phyloP scores from a whole-genome alignment of 768 basidiomycete genomes.

The Piloderma croceum region DNA sequence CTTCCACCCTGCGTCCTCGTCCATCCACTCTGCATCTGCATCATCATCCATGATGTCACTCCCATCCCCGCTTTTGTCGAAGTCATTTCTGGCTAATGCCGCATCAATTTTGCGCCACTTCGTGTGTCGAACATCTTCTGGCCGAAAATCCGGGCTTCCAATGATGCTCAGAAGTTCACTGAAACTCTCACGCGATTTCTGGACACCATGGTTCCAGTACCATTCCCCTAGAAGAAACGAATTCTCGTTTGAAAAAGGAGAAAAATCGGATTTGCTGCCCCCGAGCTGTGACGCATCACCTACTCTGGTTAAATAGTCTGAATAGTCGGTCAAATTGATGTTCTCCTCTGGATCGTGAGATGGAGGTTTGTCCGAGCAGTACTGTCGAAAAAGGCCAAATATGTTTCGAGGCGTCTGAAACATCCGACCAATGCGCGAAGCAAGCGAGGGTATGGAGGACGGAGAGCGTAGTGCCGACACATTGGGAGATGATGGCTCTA shows the following conservation, averaged over 20 bases:
- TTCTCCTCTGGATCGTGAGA: no score
- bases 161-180: slow-evolving; percentile 11
- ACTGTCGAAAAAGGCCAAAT: no score
- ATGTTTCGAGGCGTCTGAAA: no score
- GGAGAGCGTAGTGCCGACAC: no score
- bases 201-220: slow-evolving; percentile 16
- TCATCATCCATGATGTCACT: slow-evolving; percentile 11
- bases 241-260: slow-evolving; percentile 19
- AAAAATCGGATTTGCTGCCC: slow-evolving; percentile 6
- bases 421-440: no score
- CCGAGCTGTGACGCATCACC: background rate
- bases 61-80: slow-evolving; percentile 17
- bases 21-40: slow-evolving; percentile 7
- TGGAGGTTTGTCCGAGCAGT: no score
- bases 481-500: no score
- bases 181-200: slow-evolving; percentile 13
- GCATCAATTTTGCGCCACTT: slow-evolving; percentile 20
- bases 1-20: slow-evolving; percentile 9
- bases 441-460: no score
- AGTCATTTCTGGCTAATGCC: slow-evolving; percentile 10
- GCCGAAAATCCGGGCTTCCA: slow-evolving; percentile 8
- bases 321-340: no score
- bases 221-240: slow-evolving; percentile 19
- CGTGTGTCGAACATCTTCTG: slow-evolving; percentile 13
- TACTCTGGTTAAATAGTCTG: no score